Evolutionary conservation across 305 asterid genomes (phyloP), one percentile per base, ranked within the genome.

Genomic region (Fraxinus ornus): DNA sequence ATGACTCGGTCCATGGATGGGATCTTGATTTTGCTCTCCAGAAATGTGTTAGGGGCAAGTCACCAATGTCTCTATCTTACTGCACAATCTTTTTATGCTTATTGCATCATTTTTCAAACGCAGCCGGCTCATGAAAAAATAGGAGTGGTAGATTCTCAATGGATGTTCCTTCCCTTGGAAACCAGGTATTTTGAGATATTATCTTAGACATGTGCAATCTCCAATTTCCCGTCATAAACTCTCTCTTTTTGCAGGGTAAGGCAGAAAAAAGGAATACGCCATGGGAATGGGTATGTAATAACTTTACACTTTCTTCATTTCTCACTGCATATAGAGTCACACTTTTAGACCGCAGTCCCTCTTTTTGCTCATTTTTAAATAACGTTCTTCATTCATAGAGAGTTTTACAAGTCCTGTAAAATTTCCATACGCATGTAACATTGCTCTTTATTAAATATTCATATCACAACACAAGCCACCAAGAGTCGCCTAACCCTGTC

Each of bases 1-100:
- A 95, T 85, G 99, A 95, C 88, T 89, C 94, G 84, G 93, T 95
- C 84, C 99, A 95, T 79, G 99, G 99, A 81, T 93, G 99, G 99
- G 99, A 97, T 81, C 97, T 95, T 77, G 98, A 95, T 92, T 95
- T 95, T 86, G 95, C 99, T 76, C 98, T 95, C 83, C 87, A 95
- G 85, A 92, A 90, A 89, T 95, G 99, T 81, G 99, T 94, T 10
- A 36, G 96, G 94, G 97, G 99, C 91, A 7, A 84, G 90, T 78
- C 74, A 73, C 78, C 74, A 41, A 6, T 30, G 9, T 7, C 3
- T 24, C 76, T 64, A 7, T 33, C 75, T 68, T 68, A 68, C 7
- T 64, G 7, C 75, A 12, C 5, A 36, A 26, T 44, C 36, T 75
- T 15, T 77, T 47, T 47, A 41, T 62, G 26, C 70, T 83, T 5